A percentile compares a stretch with the other conserved stretches of the same genome.
phyloP scores from a whole-genome alignment of 2,329 filamentous ascomycete species.

The Hirsutella thompsonii region DNA sequence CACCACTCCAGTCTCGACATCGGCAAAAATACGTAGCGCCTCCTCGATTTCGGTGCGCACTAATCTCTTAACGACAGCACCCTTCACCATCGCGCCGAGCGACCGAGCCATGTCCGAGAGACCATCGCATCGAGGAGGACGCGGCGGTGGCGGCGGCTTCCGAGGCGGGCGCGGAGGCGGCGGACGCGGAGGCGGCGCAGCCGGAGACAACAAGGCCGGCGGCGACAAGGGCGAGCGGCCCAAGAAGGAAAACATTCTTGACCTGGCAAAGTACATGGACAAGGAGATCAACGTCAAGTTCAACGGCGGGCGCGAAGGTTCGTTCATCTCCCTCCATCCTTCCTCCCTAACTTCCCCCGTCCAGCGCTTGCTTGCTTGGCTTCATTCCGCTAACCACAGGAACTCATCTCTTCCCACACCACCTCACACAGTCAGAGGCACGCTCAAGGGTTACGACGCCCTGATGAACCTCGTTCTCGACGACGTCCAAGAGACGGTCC shows the following conservation, averaged over 20 bases:
- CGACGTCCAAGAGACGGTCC: constrained; percentile 79
- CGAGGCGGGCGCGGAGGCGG: constrained; percentile 30
- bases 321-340: too few relatives aligned
- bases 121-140: constrained; percentile 32
- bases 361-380: too few relatives aligned
- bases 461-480: constrained; percentile 97
- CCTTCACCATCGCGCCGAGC: too few relatives aligned
- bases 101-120: constrained; percentile 32
- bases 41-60: too few relatives aligned
- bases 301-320: constrained; percentile 85
- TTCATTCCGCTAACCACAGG: too few relatives aligned
- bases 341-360: too few relatives aligned
- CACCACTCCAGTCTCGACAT: too few relatives aligned
- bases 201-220: constrained; percentile 19
- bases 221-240: constrained; percentile 52
- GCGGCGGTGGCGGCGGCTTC: constrained; percentile 24
- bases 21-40: too few relatives aligned
- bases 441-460: constrained; percentile 89
- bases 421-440: constrained; percentile 40
- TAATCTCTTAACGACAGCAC: too few relatives aligned
- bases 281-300: constrained; percentile 94
- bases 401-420: too few relatives aligned
- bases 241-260: constrained; percentile 98
- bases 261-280: constrained; percentile 92
- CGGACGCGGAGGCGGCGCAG: constrained; percentile 30